Base-by-base conservation (phyloP, 495 filamentous ascomycete species). In the Penicilliopsis zonata region DNA sequence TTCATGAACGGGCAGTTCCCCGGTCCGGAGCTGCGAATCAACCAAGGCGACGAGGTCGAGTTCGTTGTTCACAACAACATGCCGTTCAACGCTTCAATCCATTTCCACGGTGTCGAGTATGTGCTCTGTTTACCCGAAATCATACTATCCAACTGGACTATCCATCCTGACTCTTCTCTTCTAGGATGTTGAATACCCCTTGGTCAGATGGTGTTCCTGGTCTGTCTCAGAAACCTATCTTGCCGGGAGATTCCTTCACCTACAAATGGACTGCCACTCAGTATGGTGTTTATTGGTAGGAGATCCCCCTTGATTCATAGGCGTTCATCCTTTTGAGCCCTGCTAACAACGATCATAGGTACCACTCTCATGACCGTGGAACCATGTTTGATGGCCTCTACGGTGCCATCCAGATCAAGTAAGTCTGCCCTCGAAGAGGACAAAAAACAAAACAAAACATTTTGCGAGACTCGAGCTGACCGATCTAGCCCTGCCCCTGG, bases 1-100 rank as follows among this genome's bases (percentile, higher is more conserved):
- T 62, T 74, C 14, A 56, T 72, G 24, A 76, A 76, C 48, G 67
- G 63, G 13, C 59, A 65, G 4, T 74, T 65, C 33, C 72, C 72
- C 0, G 70, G 67, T 0, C 72, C 70, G 0, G 19, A 63, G 9
- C 59, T 76, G 24, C 57, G 69, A 29, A 50, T 69, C 1, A 66
- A 72, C 40, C 63, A 73, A 53, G 70, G 69, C 4, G 70, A 76
- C 44, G 58, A 55, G 19, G 65, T 74, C 34, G 54, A 65, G 47
- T 37, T 44, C n/a, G 59, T 56, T 4, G 64, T 74, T 6, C 49
- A 59, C 35, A 74, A 73, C 50, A 41, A 56, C 9, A 29, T 61
- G 30, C 68, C 66, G 0, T 59, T 59, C 18, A 69, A 74, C 34
- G 53, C 52, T 9, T 60, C 57, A 4, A 35, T 68, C 4, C 63